Percentiles rank a stretch among this genome's conserved stretches.
Conservation (phyloP, 1,139 yeast species). For the Yamadazyma conglobata region DNA sequence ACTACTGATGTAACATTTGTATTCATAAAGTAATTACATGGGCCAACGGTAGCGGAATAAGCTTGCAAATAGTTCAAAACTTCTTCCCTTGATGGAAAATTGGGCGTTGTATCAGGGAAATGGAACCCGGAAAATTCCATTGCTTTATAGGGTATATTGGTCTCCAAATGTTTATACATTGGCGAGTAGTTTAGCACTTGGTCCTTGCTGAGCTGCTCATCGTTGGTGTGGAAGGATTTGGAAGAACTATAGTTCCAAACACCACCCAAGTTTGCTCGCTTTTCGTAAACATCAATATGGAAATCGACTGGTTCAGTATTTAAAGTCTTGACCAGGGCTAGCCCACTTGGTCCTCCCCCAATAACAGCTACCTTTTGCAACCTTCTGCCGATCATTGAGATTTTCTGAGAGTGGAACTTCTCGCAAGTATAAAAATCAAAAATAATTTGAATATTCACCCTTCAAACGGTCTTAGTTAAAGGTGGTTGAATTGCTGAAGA, state of each 20-base stretch:
- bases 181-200: constrained; percentile 29
- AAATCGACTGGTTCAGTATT: constrained; percentile 35
- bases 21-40: constrained; percentile 9
- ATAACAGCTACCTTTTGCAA: constrained; percentile 38
- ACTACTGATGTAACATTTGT: constrained; percentile 11
- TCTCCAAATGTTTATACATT: constrained; percentile 46
- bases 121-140: constrained; percentile 41
- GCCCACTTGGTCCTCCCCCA: constrained; percentile 53
- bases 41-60: constrained; percentile 29
- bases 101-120: constrained; percentile 28
- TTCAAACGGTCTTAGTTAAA: too few relatives aligned
- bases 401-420: too few relatives aligned
- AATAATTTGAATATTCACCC: too few relatives aligned
- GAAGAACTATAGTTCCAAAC: constrained; percentile 43
- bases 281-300: constrained; percentile 42
- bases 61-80: constrained; percentile 35
- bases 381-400: too few relatives aligned
- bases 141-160: constrained; percentile 39
- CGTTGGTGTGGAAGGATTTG: constrained; percentile 15
- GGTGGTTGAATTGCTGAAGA: too few relatives aligned
- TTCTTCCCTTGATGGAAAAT: constrained; percentile 36
- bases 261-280: constrained; percentile 43
- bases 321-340: constrained; percentile 47
- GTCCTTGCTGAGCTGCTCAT: constrained; percentile 34
- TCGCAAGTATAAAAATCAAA: too few relatives aligned